Conservation (phyloP, 768 basidiomycete species). For the Phlegmacium glaucopus region DNA sequence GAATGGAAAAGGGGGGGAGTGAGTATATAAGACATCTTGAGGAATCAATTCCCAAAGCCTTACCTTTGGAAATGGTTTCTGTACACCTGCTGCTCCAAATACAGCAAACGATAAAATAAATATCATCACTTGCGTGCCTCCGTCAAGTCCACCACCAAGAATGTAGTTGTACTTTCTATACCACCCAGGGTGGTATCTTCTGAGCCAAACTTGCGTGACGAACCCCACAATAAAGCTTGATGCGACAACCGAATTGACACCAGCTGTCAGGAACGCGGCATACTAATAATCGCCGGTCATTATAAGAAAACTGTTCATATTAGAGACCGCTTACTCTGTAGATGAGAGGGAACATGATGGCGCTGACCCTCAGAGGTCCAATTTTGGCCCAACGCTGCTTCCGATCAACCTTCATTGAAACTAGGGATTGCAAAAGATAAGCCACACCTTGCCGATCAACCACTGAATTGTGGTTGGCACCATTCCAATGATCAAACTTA, state of each 20-base stretch:
- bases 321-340: constrained; percentile 34
- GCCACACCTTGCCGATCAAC: constrained; percentile 44
- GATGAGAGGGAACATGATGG: constrained; percentile 53
- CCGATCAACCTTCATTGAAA: background rate
- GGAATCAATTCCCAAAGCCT: too few relatives aligned
- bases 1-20: too few relatives aligned
- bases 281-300: constrained; percentile 22
- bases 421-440: background rate
- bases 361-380: constrained; percentile 46
- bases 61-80: constrained; percentile 47
- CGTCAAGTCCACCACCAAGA: constrained; percentile 62
- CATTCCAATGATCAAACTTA: constrained; percentile 52
- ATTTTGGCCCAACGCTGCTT: constrained; percentile 52
- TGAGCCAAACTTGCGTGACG: constrained; percentile 57
- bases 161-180: constrained; percentile 68
- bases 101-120: constrained; percentile 64
- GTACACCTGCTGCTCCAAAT: constrained; percentile 52
- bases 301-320: too few relatives aligned
- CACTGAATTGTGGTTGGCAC: constrained; percentile 50
- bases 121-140: constrained; percentile 63
- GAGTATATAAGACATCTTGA: too few relatives aligned
- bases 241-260: constrained; percentile 50
- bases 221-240: constrained; percentile 50
- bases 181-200: constrained; percentile 59
- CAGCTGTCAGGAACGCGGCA: constrained; percentile 43